Percentiles rank a stretch among this genome's conserved stretches.
Conservation (phyloP, 192 early-diverging fungal genomes). For the Backusella mclennaniae region DNA sequence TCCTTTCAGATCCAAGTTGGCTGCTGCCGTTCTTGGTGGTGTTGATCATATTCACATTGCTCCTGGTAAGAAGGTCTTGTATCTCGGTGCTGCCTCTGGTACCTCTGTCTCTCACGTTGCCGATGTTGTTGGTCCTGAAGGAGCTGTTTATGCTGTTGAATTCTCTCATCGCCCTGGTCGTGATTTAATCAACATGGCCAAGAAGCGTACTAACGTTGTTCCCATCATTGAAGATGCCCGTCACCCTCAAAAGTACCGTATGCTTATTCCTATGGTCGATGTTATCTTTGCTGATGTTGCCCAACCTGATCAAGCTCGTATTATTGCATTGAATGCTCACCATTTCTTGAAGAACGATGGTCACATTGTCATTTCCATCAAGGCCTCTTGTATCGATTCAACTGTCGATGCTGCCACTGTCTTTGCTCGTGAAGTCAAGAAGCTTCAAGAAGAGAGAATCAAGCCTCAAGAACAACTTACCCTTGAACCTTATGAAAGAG, state of each 20-base stretch:
- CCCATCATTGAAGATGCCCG: slow-evolving; percentile 99
- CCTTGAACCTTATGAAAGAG: slow-evolving; percentile 97
- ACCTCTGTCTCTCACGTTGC: slow-evolving; percentile 97
- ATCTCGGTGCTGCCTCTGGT: slow-evolving; percentile 94
- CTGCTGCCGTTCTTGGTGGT: slow-evolving; percentile 96
- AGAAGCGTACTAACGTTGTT: slow-evolving; percentile 99
- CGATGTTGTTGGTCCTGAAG: slow-evolving; percentile 94
- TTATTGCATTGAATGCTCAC: slow-evolving; percentile 95
- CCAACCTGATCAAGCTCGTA: slow-evolving; percentile 99
- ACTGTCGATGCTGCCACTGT: slow-evolving; percentile 94
- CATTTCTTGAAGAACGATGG: slow-evolving; percentile 97
- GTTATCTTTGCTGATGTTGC: slow-evolving; percentile 99
- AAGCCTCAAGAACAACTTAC: slow-evolving; percentile 97
- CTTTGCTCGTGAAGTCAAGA: slow-evolving; percentile 96
- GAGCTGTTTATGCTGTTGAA: slow-evolving; percentile 98
- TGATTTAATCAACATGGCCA: slow-evolving; percentile 99
- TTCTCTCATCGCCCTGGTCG: slow-evolving; percentile 99
- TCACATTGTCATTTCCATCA: slow-evolving; percentile 98
- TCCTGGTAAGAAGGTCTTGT: slow-evolving; percentile 96
- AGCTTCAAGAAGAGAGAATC: slow-evolving; percentile 82
- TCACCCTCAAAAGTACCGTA: slow-evolving; percentile 99
- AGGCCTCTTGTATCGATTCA: slow-evolving; percentile 99
- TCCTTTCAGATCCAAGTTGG: slow-evolving; percentile 99
- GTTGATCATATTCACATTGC: slow-evolving; percentile 93
- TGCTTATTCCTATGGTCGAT: slow-evolving; percentile 97